phyloP scores from a whole-genome alignment of 2,329 filamentous ascomycete genomes.

The Botrytis porri region DNA sequence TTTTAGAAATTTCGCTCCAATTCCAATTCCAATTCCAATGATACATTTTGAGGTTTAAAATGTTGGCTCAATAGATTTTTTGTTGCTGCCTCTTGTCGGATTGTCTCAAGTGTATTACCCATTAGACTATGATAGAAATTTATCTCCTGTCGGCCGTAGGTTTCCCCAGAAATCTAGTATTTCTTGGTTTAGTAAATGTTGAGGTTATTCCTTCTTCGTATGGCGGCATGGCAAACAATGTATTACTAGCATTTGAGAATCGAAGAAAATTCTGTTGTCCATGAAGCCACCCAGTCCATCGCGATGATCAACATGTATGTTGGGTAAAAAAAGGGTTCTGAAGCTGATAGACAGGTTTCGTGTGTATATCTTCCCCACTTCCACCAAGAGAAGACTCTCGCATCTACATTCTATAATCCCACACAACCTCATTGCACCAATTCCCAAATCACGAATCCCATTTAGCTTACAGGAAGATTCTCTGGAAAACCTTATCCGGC shows the following conservation, averaged over 20 bases:
- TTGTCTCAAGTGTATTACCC: background rate
- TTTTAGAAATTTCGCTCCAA: background rate
- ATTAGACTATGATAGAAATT: background rate
- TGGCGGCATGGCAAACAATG: background rate
- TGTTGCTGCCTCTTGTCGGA: background rate
- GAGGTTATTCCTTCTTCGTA: background rate
- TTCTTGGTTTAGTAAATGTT: background rate
- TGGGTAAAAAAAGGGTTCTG: background rate
- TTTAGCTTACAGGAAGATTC: background rate
- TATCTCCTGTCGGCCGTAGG: accelerated
- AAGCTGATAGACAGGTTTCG: background rate
- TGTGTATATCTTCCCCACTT: background rate
- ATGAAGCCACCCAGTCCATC: background rate
- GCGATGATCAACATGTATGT: background rate
- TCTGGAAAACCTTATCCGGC: background rate
- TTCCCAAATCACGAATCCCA: background rate
- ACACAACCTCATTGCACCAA: background rate
- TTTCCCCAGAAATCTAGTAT: background rate
- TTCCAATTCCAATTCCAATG: background rate
- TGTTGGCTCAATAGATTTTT: background rate
- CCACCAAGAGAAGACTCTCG: background rate
- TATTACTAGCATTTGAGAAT: background rate
- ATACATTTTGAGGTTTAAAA: background rate
- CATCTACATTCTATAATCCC: background rate
- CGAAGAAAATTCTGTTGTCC: background rate